Percentiles rank a stretch among this genome's conserved stretches.
Conservation (phyloP, 2,329 filamentous ascomycete species). For the Fusarium paranaense region DNA sequence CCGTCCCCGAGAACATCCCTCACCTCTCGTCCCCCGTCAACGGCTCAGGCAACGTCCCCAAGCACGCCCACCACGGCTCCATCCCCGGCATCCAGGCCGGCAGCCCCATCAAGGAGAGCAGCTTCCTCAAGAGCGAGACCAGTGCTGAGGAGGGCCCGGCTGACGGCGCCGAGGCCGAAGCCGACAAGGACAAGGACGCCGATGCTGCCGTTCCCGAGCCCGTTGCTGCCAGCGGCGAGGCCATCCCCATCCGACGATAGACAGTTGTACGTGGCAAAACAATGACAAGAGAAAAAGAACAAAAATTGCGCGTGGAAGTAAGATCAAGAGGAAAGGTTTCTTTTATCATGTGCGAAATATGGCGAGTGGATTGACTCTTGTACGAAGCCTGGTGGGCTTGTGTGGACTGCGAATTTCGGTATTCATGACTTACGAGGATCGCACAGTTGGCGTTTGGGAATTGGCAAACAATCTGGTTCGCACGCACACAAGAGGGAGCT, state of each 20-base stretch:
- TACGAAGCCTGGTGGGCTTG: constrained; percentile 32
- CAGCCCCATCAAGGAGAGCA: constrained; percentile 91
- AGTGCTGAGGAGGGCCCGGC: constrained; percentile 68
- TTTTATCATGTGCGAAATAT: constrained; percentile 14
- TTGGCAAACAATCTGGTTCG: constrained; percentile 43
- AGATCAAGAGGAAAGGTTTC: background rate
- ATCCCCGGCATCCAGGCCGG: constrained; percentile 68
- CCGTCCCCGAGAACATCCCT: constrained; percentile 93
- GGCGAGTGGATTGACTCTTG: constrained; percentile 20
- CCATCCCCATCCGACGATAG: constrained; percentile 74
- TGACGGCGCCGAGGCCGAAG: constrained; percentile 37
- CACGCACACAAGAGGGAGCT: constrained; percentile 31
- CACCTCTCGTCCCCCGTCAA: constrained; percentile 79
- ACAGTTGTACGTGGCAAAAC: constrained; percentile 6
- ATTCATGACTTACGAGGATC: constrained; percentile 47
- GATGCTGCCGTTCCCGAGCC: constrained; percentile 30
- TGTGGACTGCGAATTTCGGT: constrained; percentile 33
- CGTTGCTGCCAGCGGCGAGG: constrained; percentile 47
- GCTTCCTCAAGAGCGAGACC: constrained; percentile 85
- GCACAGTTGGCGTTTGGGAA: constrained; percentile 47
- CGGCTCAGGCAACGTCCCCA: constrained; percentile 47
- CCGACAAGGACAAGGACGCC: constrained; percentile 56
- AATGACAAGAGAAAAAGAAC: background rate
- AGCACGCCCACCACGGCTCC: constrained; percentile 56
- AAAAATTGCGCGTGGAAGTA: constrained; percentile 8